phyloP scores from a whole-genome alignment of 2,329 filamentous ascomycete genomes.

The Chaetomium olivaceum region DNA sequence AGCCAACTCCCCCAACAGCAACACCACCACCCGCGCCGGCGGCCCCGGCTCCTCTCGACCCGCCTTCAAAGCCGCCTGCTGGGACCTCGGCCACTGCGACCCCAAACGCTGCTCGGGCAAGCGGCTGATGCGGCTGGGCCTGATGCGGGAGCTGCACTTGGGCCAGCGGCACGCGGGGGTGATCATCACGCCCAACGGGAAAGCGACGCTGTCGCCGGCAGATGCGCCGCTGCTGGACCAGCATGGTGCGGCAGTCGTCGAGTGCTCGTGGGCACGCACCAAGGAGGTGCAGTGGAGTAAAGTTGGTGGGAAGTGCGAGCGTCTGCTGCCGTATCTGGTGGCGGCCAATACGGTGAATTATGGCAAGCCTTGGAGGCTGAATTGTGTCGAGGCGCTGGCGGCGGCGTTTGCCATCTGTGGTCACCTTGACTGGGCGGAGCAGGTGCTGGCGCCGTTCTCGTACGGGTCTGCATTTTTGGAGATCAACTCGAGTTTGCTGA shows the following conservation, averaged over 20 bases:
- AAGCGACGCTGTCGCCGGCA: slow-evolving; percentile 77
- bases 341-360: slow-evolving; percentile 98
- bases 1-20: slow-evolving; percentile 31
- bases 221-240: slow-evolving; percentile 81
- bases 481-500: slow-evolving; percentile 82
- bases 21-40: slow-evolving; percentile 32
- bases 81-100: slow-evolving; percentile 97
- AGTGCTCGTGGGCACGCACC: slow-evolving; percentile 94
- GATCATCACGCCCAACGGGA: slow-evolving; percentile 93
- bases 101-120: slow-evolving; percentile 96
- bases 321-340: slow-evolving; percentile 89
- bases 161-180: slow-evolving; percentile 91
- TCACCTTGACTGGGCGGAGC: slow-evolving; percentile 84
- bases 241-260: slow-evolving; percentile 91
- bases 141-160: slow-evolving; percentile 90
- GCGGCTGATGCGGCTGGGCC: slow-evolving; percentile 83
- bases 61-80: slow-evolving; percentile 89
- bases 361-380: slow-evolving; percentile 89
- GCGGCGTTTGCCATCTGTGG: slow-evolving; percentile 94
- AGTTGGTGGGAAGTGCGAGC: slow-evolving; percentile 91
- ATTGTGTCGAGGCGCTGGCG: slow-evolving; percentile 92
- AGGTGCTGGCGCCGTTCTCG: slow-evolving; percentile 78
- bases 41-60: slow-evolving; percentile 47
- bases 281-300: slow-evolving; percentile 86
- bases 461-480: slow-evolving; percentile 88